Evolutionary conservation across 805 yeast species (phyloP).

Genomic region (Hanseniaspora opuntiae): DNA sequence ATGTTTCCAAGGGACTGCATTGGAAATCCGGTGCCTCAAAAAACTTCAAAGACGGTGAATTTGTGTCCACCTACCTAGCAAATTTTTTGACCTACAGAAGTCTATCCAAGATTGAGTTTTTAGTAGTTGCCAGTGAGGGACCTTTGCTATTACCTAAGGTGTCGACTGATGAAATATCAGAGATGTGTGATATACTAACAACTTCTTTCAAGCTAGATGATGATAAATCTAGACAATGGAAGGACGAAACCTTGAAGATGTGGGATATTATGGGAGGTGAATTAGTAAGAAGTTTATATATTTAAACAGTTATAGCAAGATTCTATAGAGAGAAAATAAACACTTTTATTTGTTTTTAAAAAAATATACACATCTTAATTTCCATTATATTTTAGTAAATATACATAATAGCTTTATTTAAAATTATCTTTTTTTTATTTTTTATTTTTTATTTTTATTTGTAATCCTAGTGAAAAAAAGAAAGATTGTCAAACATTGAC

Average conservation of each 20-base stretch:
- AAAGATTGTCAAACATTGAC: too few relatives aligned
- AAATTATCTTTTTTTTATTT: background rate
- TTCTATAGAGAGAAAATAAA: background rate
- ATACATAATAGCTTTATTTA: background rate
- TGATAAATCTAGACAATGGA: background rate
- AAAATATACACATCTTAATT: background rate
- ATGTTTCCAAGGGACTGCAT: background rate
- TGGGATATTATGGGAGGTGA: conserved; percentile 12
- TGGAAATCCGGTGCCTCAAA: background rate
- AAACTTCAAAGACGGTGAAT: conserved; percentile 28
- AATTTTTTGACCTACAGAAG: conserved; percentile 25
- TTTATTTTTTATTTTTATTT: background rate
- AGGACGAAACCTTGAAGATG: conserved; percentile 1
- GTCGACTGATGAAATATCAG: conserved; percentile 21
- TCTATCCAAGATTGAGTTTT: conserved; percentile 2
- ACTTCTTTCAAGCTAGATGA: conserved; percentile 13
- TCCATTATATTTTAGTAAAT: background rate
- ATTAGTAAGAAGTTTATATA: conserved; percentile 8
- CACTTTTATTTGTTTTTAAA: background rate
- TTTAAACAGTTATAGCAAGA: background rate
- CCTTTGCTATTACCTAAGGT: conserved; percentile 47
- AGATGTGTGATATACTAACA: conserved; percentile 18
- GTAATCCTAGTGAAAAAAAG: background rate
- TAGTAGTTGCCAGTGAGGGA: conserved; percentile 44
- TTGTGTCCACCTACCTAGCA: conserved; percentile 45